A percentile compares a stretch with the other conserved stretches of the same genome.
These are phyloP conservation scores for Penicillium sp. DNA, from an alignment of 2,329 filamentous ascomycete genomes.

Conservation along the genomic window DNA sequence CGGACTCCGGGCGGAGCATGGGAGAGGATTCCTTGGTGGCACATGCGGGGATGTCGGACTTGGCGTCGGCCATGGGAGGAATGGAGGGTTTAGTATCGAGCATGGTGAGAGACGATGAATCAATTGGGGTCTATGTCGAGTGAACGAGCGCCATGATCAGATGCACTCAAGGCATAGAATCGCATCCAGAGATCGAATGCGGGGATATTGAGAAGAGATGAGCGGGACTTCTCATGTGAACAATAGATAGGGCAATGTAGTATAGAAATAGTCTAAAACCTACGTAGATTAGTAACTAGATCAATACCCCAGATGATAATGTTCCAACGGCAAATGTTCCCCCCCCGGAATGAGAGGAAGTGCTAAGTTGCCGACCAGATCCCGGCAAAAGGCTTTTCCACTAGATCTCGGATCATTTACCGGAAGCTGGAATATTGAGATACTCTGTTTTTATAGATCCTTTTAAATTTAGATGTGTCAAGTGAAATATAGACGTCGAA, in stretches of 20 bases:
- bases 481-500: too few species aligned
- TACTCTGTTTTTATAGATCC: too few species aligned
- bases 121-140: slow-evolving; percentile 3
- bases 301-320: neutral
- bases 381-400: slow-evolving; percentile 1
- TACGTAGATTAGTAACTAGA: neutral
- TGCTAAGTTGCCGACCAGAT: neutral
- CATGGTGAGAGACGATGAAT: slow-evolving; percentile 2
- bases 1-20: neutral
- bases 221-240: neutral
- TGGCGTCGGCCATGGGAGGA: neutral
- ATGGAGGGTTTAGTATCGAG: neutral
- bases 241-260: neutral
- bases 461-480: too few species aligned
- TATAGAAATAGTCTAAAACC: neutral
- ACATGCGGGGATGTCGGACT: neutral
- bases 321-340: neutral
- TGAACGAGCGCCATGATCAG: slow-evolving; percentile 4
- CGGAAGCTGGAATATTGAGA: too few species aligned
- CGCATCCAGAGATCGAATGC: neutral
- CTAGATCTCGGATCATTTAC: neutral
- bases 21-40: neutral
- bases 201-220: neutral
- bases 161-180: neutral
- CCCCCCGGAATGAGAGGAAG: neutral